Percentiles rank a stretch among this genome's conserved stretches.
phyloP scores from a whole-genome alignment of 805 yeast species.

The Saccharomycopsis fibuligera region DNA sequence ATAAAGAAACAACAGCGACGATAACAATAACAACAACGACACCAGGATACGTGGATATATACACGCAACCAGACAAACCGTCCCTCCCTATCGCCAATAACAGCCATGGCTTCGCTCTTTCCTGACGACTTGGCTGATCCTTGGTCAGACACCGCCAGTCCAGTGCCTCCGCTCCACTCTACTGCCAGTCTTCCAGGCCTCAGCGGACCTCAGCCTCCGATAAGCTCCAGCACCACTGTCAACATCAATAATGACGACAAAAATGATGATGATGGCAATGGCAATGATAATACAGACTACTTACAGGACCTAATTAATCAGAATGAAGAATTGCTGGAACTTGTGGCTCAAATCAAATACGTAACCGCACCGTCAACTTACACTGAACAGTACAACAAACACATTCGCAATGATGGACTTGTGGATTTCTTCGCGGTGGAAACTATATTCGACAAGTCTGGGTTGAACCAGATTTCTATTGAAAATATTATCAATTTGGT shows the following conservation, averaged over 20 bases:
- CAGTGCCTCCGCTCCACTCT: not conserved
- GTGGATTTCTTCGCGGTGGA: constrained; percentile 12
- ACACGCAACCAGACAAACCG: not conserved
- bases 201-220: not conserved
- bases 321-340: constrained; percentile 14
- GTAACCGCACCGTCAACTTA: constrained; percentile 7
- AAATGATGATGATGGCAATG: not conserved
- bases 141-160: constrained; percentile 15
- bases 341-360: constrained; percentile 1
- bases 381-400: constrained; percentile 2
- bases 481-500: constrained; percentile 17
- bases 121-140: constrained; percentile 21
- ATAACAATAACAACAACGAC: not conserved
- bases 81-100: not conserved
- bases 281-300: not conserved
- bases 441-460: constrained; percentile 11
- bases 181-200: not conserved
- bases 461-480: constrained; percentile 18
- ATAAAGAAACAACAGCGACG: not conserved
- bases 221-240: not conserved
- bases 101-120: not conserved
- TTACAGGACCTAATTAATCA: constrained; percentile 10
- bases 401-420: constrained; percentile 11
- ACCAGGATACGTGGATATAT: too few relatives aligned
- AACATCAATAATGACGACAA: not conserved